A percentile compares a stretch with the other conserved stretches of the same genome.
phyloP scores from a whole-genome alignment of 2,329 filamentous ascomycete species.

The Aureobasidium pullulans region DNA sequence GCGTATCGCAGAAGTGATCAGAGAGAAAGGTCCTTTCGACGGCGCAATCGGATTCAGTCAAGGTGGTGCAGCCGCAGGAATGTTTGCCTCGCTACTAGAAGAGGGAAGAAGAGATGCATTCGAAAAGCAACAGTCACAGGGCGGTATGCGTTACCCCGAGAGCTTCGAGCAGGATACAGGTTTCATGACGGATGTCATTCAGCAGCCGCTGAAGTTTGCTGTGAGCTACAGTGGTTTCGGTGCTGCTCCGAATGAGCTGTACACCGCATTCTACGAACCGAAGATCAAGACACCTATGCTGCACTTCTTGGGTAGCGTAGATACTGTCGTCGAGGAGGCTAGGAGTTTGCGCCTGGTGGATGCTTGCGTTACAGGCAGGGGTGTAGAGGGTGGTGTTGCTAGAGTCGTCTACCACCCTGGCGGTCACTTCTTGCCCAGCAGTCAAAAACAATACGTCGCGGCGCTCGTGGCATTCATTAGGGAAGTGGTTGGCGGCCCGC shows the following conservation, averaged over 20 bases:
- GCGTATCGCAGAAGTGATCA: slow-evolving; percentile 54
- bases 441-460: slow-evolving; percentile 72
- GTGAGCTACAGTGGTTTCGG: slow-evolving; percentile 73
- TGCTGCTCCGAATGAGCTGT: slow-evolving; percentile 50
- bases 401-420: slow-evolving; percentile 69
- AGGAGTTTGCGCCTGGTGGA: slow-evolving; percentile 62
- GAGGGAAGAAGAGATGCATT: slow-evolving; percentile 41
- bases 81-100: slow-evolving; percentile 69
- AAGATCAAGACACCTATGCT: slow-evolving; percentile 68
- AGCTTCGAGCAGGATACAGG: slow-evolving; percentile 35
- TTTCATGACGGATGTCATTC: slow-evolving; percentile 31
- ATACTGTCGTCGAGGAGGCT: slow-evolving; percentile 79
- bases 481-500: slow-evolving; percentile 39
- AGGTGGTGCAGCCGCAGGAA: slow-evolving; percentile 63
- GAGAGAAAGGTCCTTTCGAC: slow-evolving; percentile 61
- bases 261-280: slow-evolving; percentile 67
- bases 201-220: slow-evolving; percentile 60
- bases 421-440: slow-evolving; percentile 76
- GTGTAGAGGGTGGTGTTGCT: slow-evolving; percentile 27
- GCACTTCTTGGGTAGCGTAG: slow-evolving; percentile 75
- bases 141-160: slow-evolving; percentile 47
- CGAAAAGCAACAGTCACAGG: slow-evolving; percentile 28
- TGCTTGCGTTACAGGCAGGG: slow-evolving; percentile 47
- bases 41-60: slow-evolving; percentile 79
- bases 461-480: slow-evolving; percentile 66